phyloP scores from a whole-genome alignment of 352 stramenopile species.

The Phytophthora podocarpi region DNA sequence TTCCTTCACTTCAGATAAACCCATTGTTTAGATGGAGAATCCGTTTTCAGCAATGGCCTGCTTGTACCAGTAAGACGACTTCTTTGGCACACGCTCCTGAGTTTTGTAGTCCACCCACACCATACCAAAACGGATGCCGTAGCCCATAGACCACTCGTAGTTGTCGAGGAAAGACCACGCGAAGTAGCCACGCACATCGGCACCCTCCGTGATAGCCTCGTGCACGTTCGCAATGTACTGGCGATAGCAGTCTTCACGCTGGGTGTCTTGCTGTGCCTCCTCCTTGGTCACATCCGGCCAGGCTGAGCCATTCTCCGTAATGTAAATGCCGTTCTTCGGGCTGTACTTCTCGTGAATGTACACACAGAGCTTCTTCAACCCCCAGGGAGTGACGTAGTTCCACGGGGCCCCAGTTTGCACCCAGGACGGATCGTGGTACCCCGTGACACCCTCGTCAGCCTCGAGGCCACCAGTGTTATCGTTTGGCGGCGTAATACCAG shows the following conservation, averaged over 20 bases:
- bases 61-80: slow-evolving; percentile 54
- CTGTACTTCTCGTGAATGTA: slow-evolving; percentile 91
- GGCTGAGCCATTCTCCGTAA: slow-evolving; percentile 93
- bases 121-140: slow-evolving; percentile 55
- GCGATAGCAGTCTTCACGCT: slow-evolving; percentile 76
- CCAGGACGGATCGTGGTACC: slow-evolving; percentile 48
- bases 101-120: slow-evolving; percentile 59
- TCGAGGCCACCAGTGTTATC: slow-evolving; percentile 36
- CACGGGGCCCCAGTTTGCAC: slow-evolving; percentile 78
- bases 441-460: slow-evolving; percentile 41
- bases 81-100: slow-evolving; percentile 61
- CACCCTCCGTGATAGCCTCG: slow-evolving; percentile 40
- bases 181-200: slow-evolving; percentile 83
- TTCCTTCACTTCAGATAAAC: too few species aligned
- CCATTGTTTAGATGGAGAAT: slow-evolving; percentile 23
- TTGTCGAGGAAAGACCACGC: too few species aligned
- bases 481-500: slow-evolving; percentile 26
- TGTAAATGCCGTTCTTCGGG: slow-evolving; percentile 67
- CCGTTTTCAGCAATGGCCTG: slow-evolving; percentile 48
- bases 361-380: slow-evolving; percentile 84
- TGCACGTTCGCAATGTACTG: slow-evolving; percentile 78
- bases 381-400: slow-evolving; percentile 72
- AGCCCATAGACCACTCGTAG: slow-evolving; percentile 85
- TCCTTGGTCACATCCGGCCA: slow-evolving; percentile 61
- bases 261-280: slow-evolving; percentile 68